Percentiles rank a stretch among this genome's conserved stretches.
Evolutionary conservation across 1,284 basidiomycete species (phyloP).

Genomic region (Microbotryomycetes sp.): DNA sequence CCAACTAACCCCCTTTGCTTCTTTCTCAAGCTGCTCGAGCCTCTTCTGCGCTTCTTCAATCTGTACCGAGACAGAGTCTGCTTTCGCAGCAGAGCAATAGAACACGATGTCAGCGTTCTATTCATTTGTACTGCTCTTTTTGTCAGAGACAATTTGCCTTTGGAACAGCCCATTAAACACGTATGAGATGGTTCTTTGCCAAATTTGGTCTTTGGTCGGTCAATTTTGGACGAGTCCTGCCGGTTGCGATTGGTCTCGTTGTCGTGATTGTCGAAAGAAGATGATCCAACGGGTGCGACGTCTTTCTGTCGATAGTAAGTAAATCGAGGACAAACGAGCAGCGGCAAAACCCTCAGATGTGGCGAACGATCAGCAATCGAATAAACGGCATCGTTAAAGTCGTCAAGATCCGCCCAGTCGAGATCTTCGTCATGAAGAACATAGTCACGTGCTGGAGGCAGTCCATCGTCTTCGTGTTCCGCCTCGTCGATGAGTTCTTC

Average conservation of each 20-base stretch:
- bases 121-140: background rate
- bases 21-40: constrained; percentile 13
- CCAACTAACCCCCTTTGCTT: constrained; percentile 4
- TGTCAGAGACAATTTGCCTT: constrained; percentile 50
- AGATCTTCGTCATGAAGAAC: constrained; percentile 28
- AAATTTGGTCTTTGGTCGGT: constrained; percentile 61
- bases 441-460: constrained; percentile 5
- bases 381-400: constrained; percentile 78
- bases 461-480: constrained; percentile 19
- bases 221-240: constrained; percentile 34
- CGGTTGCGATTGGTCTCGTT: constrained; percentile 41
- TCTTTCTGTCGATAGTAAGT: constrained; percentile 55
- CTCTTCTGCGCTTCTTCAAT: constrained; percentile 23
- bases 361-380: constrained; percentile 53
- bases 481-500: constrained; percentile 7
- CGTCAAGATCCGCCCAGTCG: constrained; percentile 71
- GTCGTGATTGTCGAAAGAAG: constrained; percentile 52
- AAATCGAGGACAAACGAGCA: constrained; percentile 73
- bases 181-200: constrained; percentile 78
- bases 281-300: constrained; percentile 7
- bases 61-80: constrained; percentile 31
- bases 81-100: background rate
- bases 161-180: constrained; percentile 70
- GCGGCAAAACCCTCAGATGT: constrained; percentile 61
- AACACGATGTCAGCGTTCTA: background rate